Evolutionary conservation across 2,329 filamentous ascomycete species (phyloP).

Genomic region (Botrytis deweyae): DNA sequence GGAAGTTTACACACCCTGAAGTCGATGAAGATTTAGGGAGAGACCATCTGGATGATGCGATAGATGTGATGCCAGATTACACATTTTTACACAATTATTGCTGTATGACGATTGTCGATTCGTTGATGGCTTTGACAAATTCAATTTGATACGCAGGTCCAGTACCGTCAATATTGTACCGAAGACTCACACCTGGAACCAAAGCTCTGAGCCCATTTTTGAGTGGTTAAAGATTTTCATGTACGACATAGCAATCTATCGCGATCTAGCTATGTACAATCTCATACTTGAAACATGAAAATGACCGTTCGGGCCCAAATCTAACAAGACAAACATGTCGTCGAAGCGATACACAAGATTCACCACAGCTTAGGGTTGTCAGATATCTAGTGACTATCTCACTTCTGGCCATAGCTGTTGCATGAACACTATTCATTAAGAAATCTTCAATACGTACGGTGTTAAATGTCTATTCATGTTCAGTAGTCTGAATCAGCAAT

Average conservation of each 20-base stretch:
- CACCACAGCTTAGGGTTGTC: neutral
- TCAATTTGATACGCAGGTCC: neutral
- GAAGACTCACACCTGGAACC: neutral
- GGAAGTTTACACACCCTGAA: neutral
- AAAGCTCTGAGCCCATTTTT: neutral
- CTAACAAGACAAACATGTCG: neutral
- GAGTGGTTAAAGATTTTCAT: neutral
- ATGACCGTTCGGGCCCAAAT: neutral
- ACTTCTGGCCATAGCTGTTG: too few relatives aligned
- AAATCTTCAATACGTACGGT: neutral
- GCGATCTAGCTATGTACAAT: neutral
- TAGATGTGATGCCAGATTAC: neutral
- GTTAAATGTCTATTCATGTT: neutral
- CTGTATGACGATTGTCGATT: too few relatives aligned
- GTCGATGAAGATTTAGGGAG: neutral
- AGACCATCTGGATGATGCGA: neutral
- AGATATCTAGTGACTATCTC: neutral
- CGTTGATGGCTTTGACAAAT: too few relatives aligned
- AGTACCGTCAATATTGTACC: neutral
- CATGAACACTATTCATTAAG: neutral
- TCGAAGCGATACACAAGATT: neutral
- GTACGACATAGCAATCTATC: neutral
- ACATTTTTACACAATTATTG: neutral
- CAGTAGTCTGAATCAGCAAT: neutral
- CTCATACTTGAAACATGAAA: neutral